Evolutionary conservation across 345 rosid genomes (phyloP), one percentile per base, ranked within the genome.

Genomic region (Camelina sativa): DNA sequence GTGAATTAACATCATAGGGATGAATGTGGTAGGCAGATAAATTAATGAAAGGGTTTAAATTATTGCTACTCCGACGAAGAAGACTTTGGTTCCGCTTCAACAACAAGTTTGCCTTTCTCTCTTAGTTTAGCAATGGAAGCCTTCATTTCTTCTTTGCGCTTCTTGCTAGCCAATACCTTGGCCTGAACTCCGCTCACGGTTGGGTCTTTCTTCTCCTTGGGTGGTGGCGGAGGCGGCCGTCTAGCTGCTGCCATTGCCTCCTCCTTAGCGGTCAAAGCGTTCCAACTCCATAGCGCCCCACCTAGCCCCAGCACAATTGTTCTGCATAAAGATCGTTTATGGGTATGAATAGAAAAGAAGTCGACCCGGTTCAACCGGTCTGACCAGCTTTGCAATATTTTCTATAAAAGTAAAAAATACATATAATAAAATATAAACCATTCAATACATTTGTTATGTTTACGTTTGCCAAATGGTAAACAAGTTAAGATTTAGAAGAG

Each of bases 91-190:
- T 62, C 40, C 62, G 76, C 77, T 6, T 74, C 65, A 68, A 53
- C 56, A 22, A 81, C 11, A 41, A 79, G 6, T 79, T 88, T 89
- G 52, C 91, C 97, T 83, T 79, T 72, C 82, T 90, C 93, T 71
- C 90, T 85, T 69, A 89, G 80, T 76, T 82, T 90, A 57, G 89
- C 87, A 7, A 87, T 48, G 6, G 61, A 60, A 32, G 82, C 75
- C 66, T 82, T 82, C 87, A 86, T 81, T 35, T 83, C 85, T 40
- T 82, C 89, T 77, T 84, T 86, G 28, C 90, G 84, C 68, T 86
- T 86, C 86, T 85, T 91, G 80, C 97, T 95, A 8, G 97, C 97
- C n/a, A 90, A 67, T 28, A 94, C 82, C 74, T 87, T 91, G 2
- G 97, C 98, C 69, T 78, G 92, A 43, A 90, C 81, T 8, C 97